phyloP scores from a whole-genome alignment of 2,329 filamentous ascomycete species.

The Tolypocladium endophyticum region DNA sequence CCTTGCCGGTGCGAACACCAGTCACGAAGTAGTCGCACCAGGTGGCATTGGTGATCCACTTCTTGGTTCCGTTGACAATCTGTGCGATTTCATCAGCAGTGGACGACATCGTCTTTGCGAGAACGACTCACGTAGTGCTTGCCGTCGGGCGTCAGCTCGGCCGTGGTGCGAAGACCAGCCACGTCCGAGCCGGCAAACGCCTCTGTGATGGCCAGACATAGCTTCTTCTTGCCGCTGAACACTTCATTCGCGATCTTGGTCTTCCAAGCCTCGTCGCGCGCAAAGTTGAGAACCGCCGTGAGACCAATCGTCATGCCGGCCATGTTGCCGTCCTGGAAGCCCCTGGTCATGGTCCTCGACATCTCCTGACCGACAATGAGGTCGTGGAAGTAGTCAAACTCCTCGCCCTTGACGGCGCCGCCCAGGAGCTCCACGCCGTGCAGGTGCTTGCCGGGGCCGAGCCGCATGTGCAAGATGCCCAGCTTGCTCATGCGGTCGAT shows the following conservation, averaged over 20 bases:
- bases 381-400: constrained; percentile 85
- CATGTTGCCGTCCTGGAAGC: constrained; percentile 82
- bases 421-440: constrained; percentile 58
- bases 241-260: constrained; percentile 60
- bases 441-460: constrained; percentile 75
- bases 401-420: constrained; percentile 62
- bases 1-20: constrained; percentile 69
- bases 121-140: constrained; percentile 51
- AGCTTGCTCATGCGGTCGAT: constrained; percentile 69
- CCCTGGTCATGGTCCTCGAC: constrained; percentile 58
- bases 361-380: constrained; percentile 67
- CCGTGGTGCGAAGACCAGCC: constrained; percentile 68
- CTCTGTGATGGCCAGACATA: constrained; percentile 79
- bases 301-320: constrained; percentile 77
- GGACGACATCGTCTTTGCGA: neutral
- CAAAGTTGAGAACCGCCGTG: constrained; percentile 71
- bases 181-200: constrained; percentile 77
- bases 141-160: constrained; percentile 63
- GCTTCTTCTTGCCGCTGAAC: constrained; percentile 74
- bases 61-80: constrained; percentile 64
- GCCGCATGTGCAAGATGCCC: constrained; percentile 68
- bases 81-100: constrained; percentile 6
- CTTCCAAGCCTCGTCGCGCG: constrained; percentile 56
- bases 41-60: constrained; percentile 78
- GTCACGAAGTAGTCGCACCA: constrained; percentile 78